phyloP scores from a whole-genome alignment of 1,139 yeast genomes.

The Debaryomycetaceae sp. region DNA sequence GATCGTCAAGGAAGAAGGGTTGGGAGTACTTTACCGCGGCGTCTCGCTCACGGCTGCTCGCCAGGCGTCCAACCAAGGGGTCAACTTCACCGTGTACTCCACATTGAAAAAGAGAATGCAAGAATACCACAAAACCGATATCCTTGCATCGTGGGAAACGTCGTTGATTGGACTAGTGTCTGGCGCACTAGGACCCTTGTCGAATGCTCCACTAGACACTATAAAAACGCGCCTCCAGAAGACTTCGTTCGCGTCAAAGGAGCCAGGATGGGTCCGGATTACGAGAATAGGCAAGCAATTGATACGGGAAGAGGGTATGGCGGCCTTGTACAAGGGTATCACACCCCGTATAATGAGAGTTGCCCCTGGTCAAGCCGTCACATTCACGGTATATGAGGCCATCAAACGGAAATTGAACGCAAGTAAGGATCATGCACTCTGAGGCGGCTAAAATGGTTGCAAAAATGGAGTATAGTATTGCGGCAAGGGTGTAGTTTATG shows the following conservation, averaged over 20 bases:
- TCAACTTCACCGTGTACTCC: conserved; percentile 91
- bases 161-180: conserved; percentile 82
- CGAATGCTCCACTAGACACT: conserved; percentile 96
- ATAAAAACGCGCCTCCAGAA: conserved; percentile 95
- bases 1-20: conserved; percentile 84
- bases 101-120: conserved; percentile 66
- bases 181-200: conserved; percentile 96
- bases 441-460: too few species aligned
- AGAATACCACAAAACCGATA: conserved; percentile 50
- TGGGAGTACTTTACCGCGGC: conserved; percentile 83
- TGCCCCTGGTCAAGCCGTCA: conserved; percentile 98
- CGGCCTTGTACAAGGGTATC: conserved; percentile 89
- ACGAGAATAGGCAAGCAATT: conserved; percentile 71
- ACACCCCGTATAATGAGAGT: conserved; percentile 99
- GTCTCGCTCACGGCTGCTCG: conserved; percentile 93
- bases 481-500: too few species aligned
- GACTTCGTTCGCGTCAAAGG: conserved; percentile 63
- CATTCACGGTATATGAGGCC: conserved; percentile 91
- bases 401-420: conserved; percentile 59
- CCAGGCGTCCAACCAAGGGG: conserved; percentile 98
- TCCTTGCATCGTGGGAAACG: conserved; percentile 89
- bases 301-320: conserved; percentile 80
- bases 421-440: neutral
- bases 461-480: too few species aligned
- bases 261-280: conserved; percentile 68